Evolutionary conservation across 1,284 basidiomycete species (phyloP), one percentile per base, ranked within the genome.

Genomic region (Cystobasidiaceae sp.): DNA sequence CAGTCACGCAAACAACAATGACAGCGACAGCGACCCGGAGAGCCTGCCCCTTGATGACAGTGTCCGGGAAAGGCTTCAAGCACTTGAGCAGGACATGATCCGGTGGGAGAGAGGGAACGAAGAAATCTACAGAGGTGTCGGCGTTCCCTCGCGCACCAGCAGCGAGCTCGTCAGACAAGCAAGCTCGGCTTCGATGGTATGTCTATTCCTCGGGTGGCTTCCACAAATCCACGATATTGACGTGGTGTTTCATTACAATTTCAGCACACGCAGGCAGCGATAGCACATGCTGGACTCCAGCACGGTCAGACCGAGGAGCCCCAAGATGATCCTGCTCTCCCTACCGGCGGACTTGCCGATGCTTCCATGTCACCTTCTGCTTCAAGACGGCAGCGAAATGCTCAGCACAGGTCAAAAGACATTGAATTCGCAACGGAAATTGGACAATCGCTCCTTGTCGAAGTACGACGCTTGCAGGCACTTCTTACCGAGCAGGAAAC

Each of bases 401-500:
- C 78, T 41, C 76, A 79, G 32, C 70, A 72, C 56, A 73, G 77
- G 17, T 72, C 74, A 0, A 75, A 80, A 59, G 79, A 80, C 69
- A 79, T 81, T 71, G 93, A 94, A 80, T 94, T 96, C 73, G 93
- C 92, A 32, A 92, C 93, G 71, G 92, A 96, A 79, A 96, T 96
- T 65, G 92, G 93, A 0, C 92, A 89, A 70, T 89, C 89, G 32
- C 80, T 96, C 45, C 79, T 96, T 28, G 87, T 87, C 1, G 92
- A 96, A 78, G 90, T 94, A 37, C 82, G 92, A 55, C 81, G 92
- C 48, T 80, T 96, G 45, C 93, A 96, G 74, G 87, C 86, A 64
- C 80, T 96, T 58, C 82, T 96, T 34, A 87, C 83, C 19, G 91
- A 93, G 75, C 84, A 89, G 51, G 92, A 96, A 77, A 90, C 90